phyloP scores from a whole-genome alignment of 2,329 filamentous ascomycete species.

The Nothophaeocryptopus gaeumannii region DNA sequence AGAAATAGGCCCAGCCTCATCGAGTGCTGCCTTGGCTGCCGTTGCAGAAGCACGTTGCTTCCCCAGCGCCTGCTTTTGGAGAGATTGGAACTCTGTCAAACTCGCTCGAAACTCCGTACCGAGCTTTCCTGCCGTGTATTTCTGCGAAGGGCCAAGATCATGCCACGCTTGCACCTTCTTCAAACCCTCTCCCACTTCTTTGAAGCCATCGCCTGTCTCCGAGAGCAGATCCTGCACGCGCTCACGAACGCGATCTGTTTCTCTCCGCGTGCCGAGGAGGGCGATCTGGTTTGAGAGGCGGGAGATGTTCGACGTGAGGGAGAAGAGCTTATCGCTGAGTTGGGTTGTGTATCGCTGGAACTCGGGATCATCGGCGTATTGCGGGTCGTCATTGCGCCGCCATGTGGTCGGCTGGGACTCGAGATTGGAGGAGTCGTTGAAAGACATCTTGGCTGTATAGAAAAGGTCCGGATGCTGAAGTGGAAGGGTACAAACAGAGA shows the following conservation, averaged over 20 bases:
- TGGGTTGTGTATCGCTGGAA: slow-evolving; percentile 80
- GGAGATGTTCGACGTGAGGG: slow-evolving; percentile 81
- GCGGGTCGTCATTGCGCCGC: slow-evolving; percentile 66
- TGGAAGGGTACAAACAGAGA: neutral
- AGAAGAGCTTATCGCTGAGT: slow-evolving; percentile 85
- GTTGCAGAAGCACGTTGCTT: slow-evolving; percentile 85
- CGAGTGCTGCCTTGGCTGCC: slow-evolving; percentile 76
- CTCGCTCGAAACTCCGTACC: slow-evolving; percentile 89
- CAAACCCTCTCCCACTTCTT: slow-evolving; percentile 86
- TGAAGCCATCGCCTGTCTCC: slow-evolving; percentile 81
- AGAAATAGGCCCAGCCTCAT: slow-evolving; percentile 38
- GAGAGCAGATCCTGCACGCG: slow-evolving; percentile 83
- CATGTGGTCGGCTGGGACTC: slow-evolving; percentile 73
- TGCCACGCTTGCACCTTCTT: slow-evolving; percentile 81
- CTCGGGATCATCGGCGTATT: slow-evolving; percentile 87
- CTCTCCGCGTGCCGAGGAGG: slow-evolving; percentile 82
- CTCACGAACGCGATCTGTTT: slow-evolving; percentile 87
- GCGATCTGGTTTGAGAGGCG: slow-evolving; percentile 80
- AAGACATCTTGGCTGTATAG: slow-evolving; percentile 65
- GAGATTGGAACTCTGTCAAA: slow-evolving; percentile 82
- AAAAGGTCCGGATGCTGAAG: neutral
- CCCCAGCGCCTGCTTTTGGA: slow-evolving; percentile 87
- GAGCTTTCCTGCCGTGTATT: slow-evolving; percentile 93
- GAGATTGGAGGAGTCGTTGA: slow-evolving; percentile 78
- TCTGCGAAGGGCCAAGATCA: slow-evolving; percentile 76